phyloP scores from a whole-genome alignment of 2,329 filamentous ascomycete species.

The Hypoxylon sp. region DNA sequence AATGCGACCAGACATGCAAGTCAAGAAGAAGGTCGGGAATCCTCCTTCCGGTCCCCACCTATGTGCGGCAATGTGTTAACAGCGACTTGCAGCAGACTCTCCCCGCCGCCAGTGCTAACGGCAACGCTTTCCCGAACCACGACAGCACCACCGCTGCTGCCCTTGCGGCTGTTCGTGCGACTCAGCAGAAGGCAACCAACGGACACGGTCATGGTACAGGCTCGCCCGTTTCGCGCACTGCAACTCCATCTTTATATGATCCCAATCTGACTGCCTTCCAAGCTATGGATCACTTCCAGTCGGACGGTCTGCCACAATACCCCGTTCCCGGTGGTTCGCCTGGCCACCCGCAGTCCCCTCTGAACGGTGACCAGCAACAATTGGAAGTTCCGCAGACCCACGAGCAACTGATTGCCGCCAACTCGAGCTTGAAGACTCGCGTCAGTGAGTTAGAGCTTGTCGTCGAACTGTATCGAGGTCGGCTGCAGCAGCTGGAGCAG shows the following conservation, averaged over 20 bases:
- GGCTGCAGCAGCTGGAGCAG: slow-evolving; percentile 80
- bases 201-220: slow-evolving; percentile 77
- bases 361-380: slow-evolving; percentile 67
- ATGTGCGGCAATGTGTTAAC: slow-evolving; percentile 18
- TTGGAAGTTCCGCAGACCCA: slow-evolving; percentile 78
- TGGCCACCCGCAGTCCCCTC: slow-evolving; percentile 59
- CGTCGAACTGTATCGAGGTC: slow-evolving; percentile 80
- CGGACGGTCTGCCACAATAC: slow-evolving; percentile 59
- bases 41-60: slow-evolving; percentile 13
- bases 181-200: slow-evolving; percentile 73
- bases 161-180: slow-evolving; percentile 61
- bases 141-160: slow-evolving; percentile 63
- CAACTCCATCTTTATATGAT: slow-evolving; percentile 77
- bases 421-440: slow-evolving; percentile 89
- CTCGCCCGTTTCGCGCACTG: slow-evolving; percentile 80
- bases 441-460: slow-evolving; percentile 96
- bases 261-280: slow-evolving; percentile 83
- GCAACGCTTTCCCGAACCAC: slow-evolving; percentile 64
- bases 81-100: slow-evolving; percentile 51
- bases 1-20: slow-evolving; percentile 75
- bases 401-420: slow-evolving; percentile 80
- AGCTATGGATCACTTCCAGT: slow-evolving; percentile 74
- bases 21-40: slow-evolving; percentile 75
- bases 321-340: slow-evolving; percentile 59
- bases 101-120: slow-evolving; percentile 55